Base-by-base conservation (phyloP, 2,329 filamentous ascomycete species). In the Ophiostoma ulmi region DNA sequence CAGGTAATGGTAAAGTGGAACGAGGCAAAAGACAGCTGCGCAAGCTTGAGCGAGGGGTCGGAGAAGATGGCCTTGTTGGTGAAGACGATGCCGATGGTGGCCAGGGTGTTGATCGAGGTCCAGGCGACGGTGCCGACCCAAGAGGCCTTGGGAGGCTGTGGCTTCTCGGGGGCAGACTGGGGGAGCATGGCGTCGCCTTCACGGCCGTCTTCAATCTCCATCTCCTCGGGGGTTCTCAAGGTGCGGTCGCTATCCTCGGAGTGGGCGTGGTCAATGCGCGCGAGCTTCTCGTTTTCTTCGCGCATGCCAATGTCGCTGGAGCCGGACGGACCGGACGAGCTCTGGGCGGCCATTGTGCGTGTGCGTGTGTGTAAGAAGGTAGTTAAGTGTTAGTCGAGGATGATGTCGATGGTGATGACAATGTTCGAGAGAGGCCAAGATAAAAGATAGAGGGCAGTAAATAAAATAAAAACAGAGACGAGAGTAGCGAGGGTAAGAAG, bases 11-110 rank as follows among this genome's bases (percentile, higher is more conserved):
- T 81, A 80, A 91, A 91, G 79, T 91, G 89, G 78, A 90, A 90
- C 70, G 86, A 82, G 67, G 88, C 88, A 75, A 91, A 91, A 48
- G 86, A 85, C 68, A 90, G 83, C 78, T 91, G 88, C 72, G 83
- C 85, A 39, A 87, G 82, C 76, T 87, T 87, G 76, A 89, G 82
- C 17, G 83, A 84, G 20, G 85, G 84, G 73, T 89, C 85, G 35
- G 85, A 85, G 80, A 91, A 91, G 78, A 91, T 89, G 73, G 84
- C 85, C 78, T 91, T 91, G 80, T 91, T 91, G 61, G 87, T 88
- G 77, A 90, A 90, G 76, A 91, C 87, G 76, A 90, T 89, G 66
- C 85, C 85, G 71, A 89, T 85, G 0, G 87, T 89, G 2, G 87
- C 86, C 73, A 89, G 72, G 20, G 86, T 89, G 76, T 90, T 90